phyloP scores from a whole-genome alignment of 2,329 filamentous ascomycete species.

The Ophiostoma pallidulum region DNA sequence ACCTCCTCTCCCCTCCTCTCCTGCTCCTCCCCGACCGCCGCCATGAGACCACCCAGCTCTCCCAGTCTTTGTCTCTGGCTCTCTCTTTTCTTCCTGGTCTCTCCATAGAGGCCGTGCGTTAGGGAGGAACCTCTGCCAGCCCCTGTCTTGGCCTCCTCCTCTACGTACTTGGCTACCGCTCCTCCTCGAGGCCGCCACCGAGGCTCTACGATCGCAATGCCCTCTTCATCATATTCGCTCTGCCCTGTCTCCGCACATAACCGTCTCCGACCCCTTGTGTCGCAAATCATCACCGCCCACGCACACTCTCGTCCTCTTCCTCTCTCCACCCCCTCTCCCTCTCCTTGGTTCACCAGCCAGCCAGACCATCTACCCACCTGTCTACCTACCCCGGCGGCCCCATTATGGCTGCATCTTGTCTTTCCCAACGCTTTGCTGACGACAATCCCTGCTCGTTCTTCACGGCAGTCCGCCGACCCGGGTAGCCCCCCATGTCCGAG shows the following conservation, averaged over 20 bases:
- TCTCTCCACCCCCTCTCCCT: not conserved
- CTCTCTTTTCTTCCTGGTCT: not conserved
- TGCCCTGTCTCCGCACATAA: not conserved
- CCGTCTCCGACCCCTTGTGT: conserved; percentile 6
- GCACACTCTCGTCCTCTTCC: not conserved
- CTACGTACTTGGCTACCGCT: not conserved
- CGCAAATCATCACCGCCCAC: conserved; percentile 8
- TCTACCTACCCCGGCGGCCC: too few relatives aligned
- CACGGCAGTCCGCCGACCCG: too few relatives aligned
- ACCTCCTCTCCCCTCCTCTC: not conserved
- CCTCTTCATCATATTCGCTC: too few relatives aligned
- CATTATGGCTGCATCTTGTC: too few relatives aligned
- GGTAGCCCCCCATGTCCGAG: too few relatives aligned
- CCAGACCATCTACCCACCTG: too few relatives aligned
- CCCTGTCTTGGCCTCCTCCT: not conserved
- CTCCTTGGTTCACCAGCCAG: not conserved
- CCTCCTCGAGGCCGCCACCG: not conserved
- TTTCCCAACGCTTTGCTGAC: too few relatives aligned
- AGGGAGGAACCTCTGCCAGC: not conserved
- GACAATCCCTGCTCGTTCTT: conserved; percentile 6
- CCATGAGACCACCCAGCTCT: conserved; percentile 8
- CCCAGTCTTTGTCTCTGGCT: not conserved
- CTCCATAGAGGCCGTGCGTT: not conserved
- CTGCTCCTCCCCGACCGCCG: not conserved
- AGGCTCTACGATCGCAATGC: too few relatives aligned